Conservation (phyloP, 345 rosid genomes). For the Kernera saxatilis region DNA sequence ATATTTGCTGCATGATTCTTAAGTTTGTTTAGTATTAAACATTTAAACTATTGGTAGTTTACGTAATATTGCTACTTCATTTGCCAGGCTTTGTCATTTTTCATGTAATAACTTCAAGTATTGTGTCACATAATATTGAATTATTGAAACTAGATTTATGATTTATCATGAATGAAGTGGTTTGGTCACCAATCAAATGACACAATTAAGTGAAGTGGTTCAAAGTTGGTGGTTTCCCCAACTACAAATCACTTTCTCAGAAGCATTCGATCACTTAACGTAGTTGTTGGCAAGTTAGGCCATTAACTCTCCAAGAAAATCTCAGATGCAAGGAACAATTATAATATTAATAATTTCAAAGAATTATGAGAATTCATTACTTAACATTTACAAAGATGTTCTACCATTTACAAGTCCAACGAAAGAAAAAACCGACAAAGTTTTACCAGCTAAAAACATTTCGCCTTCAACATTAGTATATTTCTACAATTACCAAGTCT, state of each 20-base stretch:
- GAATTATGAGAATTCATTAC: constrained; percentile 9
- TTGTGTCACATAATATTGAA: neutral
- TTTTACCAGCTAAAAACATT: neutral
- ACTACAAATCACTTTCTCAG: neutral
- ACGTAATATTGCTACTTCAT: neutral
- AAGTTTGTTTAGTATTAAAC: neutral
- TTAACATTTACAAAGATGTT: constrained; percentile 24
- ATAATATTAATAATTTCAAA: neutral
- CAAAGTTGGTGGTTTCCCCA: neutral
- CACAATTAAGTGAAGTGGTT: neutral
- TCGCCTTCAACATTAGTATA: neutral
- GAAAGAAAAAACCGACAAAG: neutral
- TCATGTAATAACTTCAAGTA: neutral
- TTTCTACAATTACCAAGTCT: constrained; percentile 19
- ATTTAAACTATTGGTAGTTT: neutral
- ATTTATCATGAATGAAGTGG: too few relatives aligned
- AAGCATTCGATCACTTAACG: neutral
- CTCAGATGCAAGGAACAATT: neutral
- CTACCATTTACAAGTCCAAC: constrained; percentile 24
- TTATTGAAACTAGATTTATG: too few relatives aligned
- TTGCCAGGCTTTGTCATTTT: neutral
- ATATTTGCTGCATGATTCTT: neutral
- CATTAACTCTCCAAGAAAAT: neutral
- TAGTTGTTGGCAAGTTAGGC: constrained; percentile 1
- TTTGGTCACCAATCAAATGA: constrained; percentile 15